A percentile compares a stretch with the other conserved stretches of the same genome.
These are phyloP conservation scores for Narthecium ossifragum DNA, from an alignment of 106 monocot genomes.

Conservation along the genomic window DNA sequence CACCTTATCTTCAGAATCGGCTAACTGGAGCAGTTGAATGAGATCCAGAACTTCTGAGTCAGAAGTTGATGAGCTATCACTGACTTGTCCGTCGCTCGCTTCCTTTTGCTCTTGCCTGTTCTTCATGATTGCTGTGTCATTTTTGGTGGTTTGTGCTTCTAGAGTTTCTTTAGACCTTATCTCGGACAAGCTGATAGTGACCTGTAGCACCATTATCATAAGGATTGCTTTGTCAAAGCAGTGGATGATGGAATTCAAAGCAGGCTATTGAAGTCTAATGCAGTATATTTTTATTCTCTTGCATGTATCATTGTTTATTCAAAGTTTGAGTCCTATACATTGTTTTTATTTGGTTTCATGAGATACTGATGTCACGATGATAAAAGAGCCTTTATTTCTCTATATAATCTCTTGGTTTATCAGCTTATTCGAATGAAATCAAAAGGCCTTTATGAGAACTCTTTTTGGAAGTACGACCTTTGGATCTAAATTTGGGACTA, in stretches of 20 bases:
- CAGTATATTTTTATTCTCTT: too few relatives aligned
- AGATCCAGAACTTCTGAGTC: slow-evolving; percentile 4
- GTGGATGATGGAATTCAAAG: neutral
- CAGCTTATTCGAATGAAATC: too few relatives aligned
- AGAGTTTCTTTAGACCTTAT: neutral
- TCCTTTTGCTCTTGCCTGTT: neutral
- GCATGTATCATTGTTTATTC: too few relatives aligned
- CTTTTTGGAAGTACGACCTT: too few relatives aligned
- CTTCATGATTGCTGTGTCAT: neutral
- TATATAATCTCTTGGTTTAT: too few relatives aligned
- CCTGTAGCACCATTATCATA: slow-evolving; percentile 15
- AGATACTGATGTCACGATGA: too few relatives aligned
- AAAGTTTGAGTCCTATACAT: too few relatives aligned
- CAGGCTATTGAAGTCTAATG: neutral
- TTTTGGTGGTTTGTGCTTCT: neutral
- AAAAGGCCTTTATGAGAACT: too few relatives aligned
- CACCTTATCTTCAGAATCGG: slow-evolving; percentile 10
- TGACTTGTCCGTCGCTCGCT: neutral
- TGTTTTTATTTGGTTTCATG: too few relatives aligned
- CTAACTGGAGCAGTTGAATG: slow-evolving; percentile 3
- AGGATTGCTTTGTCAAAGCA: too few relatives aligned
- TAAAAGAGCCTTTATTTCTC: too few relatives aligned
- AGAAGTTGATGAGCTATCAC: slow-evolving; percentile 1
- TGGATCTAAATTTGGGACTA: too few relatives aligned
- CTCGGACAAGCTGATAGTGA: slow-evolving; percentile 20